phyloP scores from a whole-genome alignment of 331 rosid species.

The Malus hybrid region DNA sequence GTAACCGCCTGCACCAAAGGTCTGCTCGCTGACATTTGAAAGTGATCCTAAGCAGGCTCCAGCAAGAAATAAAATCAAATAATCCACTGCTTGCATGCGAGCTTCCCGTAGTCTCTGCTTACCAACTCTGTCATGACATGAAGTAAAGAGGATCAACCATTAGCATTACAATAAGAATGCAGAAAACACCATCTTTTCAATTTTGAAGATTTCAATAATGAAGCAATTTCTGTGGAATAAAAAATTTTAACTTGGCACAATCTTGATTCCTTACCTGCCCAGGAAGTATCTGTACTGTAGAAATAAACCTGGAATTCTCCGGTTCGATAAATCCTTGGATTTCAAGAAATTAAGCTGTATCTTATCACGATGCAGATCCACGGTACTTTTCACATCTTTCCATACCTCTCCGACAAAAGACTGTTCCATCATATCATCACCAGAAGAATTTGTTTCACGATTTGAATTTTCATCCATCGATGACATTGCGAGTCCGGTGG shows the following conservation, averaged over 20 bases:
- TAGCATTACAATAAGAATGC: not conserved
- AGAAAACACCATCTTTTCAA: not conserved
- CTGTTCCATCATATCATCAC: conserved; percentile 24
- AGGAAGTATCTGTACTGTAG: conserved; percentile 79
- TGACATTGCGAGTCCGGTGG: conserved; percentile 19
- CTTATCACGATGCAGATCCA: conserved; percentile 60
- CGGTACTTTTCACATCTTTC: conserved; percentile 65
- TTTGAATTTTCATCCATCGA: conserved; percentile 23
- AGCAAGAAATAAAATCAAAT: conserved; percentile 82
- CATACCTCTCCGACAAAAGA: conserved; percentile 86
- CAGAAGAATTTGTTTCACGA: conserved; percentile 26
- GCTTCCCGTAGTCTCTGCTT: conserved; percentile 93
- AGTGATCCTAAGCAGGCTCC: conserved; percentile 97
- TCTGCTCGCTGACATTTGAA: conserved; percentile 53
- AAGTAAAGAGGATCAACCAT: conserved; percentile 8
- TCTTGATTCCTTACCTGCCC: conserved; percentile 48
- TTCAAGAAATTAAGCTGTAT: conserved; percentile 51
- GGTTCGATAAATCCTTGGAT: conserved; percentile 67
- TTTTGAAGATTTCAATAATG: not conserved
- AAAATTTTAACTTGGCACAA: not conserved
- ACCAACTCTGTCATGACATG: conserved; percentile 49
- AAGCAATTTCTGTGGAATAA: not conserved
- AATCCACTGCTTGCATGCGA: conserved; percentile 75
- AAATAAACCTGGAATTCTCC: conserved; percentile 69
- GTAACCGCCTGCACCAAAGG: conserved; percentile 71